Percentiles rank a stretch among this genome's conserved stretches.
Evolutionary conservation across 2,329 filamentous ascomycete genomes (phyloP).

Genomic region (Pseudocercospora musae): DNA sequence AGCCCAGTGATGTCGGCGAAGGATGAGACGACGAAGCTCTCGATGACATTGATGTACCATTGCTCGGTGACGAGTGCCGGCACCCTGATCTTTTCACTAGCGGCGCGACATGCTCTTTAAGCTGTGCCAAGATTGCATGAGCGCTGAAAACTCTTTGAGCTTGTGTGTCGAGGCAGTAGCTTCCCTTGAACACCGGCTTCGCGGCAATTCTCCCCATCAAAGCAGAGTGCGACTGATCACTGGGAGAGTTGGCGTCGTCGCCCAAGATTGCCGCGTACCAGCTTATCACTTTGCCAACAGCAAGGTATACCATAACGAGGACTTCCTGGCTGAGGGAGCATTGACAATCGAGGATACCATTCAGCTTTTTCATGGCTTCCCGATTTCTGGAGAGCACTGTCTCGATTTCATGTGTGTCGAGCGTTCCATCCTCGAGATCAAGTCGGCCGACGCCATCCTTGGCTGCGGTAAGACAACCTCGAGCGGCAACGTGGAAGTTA

Average conservation of each 20-base stretch:
- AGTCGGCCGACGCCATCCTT: background rate
- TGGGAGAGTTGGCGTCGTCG: background rate
- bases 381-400: conserved; percentile 8
- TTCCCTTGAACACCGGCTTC: conserved; percentile 4
- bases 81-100: conserved; percentile 1
- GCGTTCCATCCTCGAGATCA: background rate
- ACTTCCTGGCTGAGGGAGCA: background rate
- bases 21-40: background rate
- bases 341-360: conserved; percentile 5
- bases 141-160: conserved; percentile 6
- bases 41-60: background rate
- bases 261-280: conserved; percentile 4
- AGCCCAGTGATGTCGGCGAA: background rate
- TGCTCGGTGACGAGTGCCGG: background rate
- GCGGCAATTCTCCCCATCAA: background rate
- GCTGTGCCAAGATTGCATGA: conserved; percentile 6
- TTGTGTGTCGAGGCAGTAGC: conserved; percentile 3
- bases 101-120: conserved; percentile 8
- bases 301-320: conserved; percentile 4
- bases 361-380: conserved; percentile 1
- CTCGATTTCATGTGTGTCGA: conserved; percentile 6
- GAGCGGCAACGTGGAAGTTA: conserved; percentile 1
- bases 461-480: background rate
- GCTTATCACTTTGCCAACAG: conserved; percentile 2
- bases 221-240: background rate